Evolutionary conservation across 768 basidiomycete genomes (phyloP).

Genomic region (Russula ochroleuca): DNA sequence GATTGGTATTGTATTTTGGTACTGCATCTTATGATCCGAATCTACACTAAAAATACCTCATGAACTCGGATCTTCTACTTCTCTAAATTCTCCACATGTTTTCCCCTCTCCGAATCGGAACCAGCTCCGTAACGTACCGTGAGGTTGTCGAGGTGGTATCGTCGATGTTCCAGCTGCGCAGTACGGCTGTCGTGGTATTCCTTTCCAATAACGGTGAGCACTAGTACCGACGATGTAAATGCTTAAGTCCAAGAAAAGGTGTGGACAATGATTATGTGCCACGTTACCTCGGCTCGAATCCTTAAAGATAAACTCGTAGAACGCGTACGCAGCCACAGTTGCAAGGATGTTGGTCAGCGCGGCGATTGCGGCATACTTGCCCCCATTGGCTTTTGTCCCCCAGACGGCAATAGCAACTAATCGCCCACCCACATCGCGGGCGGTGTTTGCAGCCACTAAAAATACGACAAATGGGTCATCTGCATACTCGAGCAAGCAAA

Average conservation of each 20-base stretch:
- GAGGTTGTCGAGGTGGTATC: background rate
- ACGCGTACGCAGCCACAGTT: constrained; percentile 31
- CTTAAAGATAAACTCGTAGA: constrained; percentile 32
- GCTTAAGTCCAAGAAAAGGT: constrained; percentile 2
- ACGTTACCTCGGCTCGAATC: constrained; percentile 32
- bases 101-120: constrained; percentile 14
- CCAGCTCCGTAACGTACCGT: background rate
- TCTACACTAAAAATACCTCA: background rate
- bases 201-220: constrained; percentile 15
- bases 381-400: constrained; percentile 32
- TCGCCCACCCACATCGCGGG: constrained; percentile 33
- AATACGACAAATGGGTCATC: background rate
- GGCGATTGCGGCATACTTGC: constrained; percentile 35
- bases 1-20: background rate
- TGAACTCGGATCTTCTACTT: background rate
- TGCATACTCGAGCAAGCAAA: background rate
- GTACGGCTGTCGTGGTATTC: constrained; percentile 14
- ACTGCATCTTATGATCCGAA: background rate
- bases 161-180: constrained; percentile 12
- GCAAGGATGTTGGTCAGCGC: constrained; percentile 34
- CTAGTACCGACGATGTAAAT: constrained; percentile 8
- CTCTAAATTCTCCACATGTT: background rate
- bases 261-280: background rate
- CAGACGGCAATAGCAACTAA: constrained; percentile 31
- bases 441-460: constrained; percentile 33